Base-by-base conservation (phyloP, 495 filamentous ascomycete genomes). In the Penicillium diatomitis region DNA sequence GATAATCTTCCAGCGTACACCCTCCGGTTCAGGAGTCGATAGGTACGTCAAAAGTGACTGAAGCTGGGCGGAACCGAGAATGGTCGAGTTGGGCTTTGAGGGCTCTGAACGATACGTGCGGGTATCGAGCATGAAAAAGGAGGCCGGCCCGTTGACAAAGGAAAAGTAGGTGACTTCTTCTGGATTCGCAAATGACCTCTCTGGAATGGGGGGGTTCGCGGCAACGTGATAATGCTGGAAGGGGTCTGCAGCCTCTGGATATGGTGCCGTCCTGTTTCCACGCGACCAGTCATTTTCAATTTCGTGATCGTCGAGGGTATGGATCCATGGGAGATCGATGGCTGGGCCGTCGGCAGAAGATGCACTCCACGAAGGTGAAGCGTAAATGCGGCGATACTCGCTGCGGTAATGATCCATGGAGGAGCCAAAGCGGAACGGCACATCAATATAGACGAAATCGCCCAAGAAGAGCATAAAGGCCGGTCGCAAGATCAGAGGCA, bases 371-470 rank as follows among this genome's bases (percentile, higher is more conserved):
- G 91, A 89, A 0, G 92, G 92, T 5, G 90, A 96, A 3, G 87
- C 82, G 61, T 98, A 98, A 32, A 96, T 79, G 54, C 91, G 87
- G 28, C 91, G 84, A 64, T 98, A 98, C 62, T 96, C 88, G 52
- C 85, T 76, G 33, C 92, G 83, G 66, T 96, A 96, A 58, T 84
- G 81, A 40, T 86, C 81, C 7, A 77, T 69, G 4, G 78, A 73
- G 12, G 73, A 81, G 8, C 88, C 90, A 54, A 88, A 85, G 34
- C 84, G 81, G 31, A 78, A 73, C 0, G 92, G 92, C 0, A 96
- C 88, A 50, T 98, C 92, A 52, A 94, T 83, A 62, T 98, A 98
- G 62, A 98, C 95, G 63, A 96, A 98, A 61, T 98, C 92, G n/a
- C 91, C 92, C 0, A 98, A 80, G 73, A 98, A 98, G 28, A 98